Percentiles rank a stretch among this genome's conserved stretches.
Evolutionary conservation across 345 rosid species (phyloP).

Genomic region (Eucalyptus pauciflora): DNA sequence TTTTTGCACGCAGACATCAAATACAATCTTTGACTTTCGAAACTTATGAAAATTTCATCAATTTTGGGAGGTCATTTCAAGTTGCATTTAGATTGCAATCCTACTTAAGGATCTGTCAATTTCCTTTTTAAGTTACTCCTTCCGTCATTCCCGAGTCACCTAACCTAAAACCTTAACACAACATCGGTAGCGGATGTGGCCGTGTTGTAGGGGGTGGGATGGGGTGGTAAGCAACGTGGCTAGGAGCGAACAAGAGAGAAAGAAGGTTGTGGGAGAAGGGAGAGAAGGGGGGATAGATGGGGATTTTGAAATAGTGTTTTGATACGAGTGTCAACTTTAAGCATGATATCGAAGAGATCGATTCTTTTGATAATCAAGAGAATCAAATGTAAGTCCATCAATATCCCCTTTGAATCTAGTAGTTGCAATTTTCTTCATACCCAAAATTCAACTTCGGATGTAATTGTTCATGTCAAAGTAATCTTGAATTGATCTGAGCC

Average conservation of each 20-base stretch:
- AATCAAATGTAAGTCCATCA: not conserved
- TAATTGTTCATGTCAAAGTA: not conserved
- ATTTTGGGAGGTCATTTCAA: not conserved
- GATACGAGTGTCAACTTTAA: not conserved
- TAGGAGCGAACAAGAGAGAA: not conserved
- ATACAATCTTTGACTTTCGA: not conserved
- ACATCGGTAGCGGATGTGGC: not conserved
- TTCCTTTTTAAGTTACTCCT: not conserved
- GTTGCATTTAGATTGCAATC: not conserved
- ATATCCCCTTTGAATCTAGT: not conserved
- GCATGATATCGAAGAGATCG: rapidly evolving
- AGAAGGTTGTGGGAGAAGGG: not conserved
- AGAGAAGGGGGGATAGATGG: not conserved
- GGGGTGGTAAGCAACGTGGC: not conserved
- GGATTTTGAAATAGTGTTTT: not conserved
- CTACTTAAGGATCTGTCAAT: rapidly evolving
- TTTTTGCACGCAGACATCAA: not conserved
- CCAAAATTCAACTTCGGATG: not conserved
- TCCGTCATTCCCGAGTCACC: rapidly evolving
- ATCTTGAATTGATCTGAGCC: too few relatives aligned
- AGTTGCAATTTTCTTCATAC: rapidly evolving
- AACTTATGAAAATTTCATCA: not conserved
- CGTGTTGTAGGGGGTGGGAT: not conserved
- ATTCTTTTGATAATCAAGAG: not conserved
- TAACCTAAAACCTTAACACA: not conserved